phyloP scores from a whole-genome alignment of 2,329 filamentous ascomycete species.

The Fusarium virguliforme region DNA sequence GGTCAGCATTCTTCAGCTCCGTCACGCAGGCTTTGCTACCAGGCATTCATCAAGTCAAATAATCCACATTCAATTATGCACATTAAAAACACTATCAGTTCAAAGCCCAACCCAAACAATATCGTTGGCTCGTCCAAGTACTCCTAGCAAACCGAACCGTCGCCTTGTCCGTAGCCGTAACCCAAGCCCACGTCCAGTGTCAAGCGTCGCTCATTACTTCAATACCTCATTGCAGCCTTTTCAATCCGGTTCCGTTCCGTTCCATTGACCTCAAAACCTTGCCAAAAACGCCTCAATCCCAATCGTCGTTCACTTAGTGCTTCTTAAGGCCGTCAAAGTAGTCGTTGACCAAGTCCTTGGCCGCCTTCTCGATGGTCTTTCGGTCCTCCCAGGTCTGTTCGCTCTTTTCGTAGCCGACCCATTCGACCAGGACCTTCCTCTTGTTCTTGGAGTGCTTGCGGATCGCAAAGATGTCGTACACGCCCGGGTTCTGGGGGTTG shows the following conservation, averaged over 20 bases:
- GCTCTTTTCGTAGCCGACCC: constrained; percentile 54
- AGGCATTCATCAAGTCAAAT: neutral
- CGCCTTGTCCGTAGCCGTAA: constrained; percentile 7
- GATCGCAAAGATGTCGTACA: constrained; percentile 56
- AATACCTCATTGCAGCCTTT: neutral
- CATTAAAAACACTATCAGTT: constrained; percentile 7
- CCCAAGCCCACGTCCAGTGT: constrained; percentile 17
- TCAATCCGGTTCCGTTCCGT: constrained; percentile 1
- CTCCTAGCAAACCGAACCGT: constrained; percentile 22
- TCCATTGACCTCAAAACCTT: neutral
- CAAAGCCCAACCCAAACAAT: neutral
- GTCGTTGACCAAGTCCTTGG: constrained; percentile 48
- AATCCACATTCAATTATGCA: neutral
- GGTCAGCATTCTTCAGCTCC: constrained; percentile 18
- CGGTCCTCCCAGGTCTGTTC: constrained; percentile 55
- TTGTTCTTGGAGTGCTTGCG: constrained; percentile 52
- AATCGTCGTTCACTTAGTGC: constrained; percentile 10
- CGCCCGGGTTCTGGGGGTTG: constrained; percentile 52
- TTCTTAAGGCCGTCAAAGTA: constrained; percentile 47
- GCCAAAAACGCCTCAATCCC: constrained; percentile 3
- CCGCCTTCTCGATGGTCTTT: constrained; percentile 48
- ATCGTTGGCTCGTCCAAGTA: neutral
- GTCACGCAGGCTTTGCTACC: neutral
- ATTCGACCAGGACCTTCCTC: constrained; percentile 55
- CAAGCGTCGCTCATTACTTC: constrained; percentile 9